Percentiles rank a stretch among this genome's conserved stretches.
Evolutionary conservation across 441 rosid genomes (phyloP).

Genomic region (Euphorbia corollata): DNA sequence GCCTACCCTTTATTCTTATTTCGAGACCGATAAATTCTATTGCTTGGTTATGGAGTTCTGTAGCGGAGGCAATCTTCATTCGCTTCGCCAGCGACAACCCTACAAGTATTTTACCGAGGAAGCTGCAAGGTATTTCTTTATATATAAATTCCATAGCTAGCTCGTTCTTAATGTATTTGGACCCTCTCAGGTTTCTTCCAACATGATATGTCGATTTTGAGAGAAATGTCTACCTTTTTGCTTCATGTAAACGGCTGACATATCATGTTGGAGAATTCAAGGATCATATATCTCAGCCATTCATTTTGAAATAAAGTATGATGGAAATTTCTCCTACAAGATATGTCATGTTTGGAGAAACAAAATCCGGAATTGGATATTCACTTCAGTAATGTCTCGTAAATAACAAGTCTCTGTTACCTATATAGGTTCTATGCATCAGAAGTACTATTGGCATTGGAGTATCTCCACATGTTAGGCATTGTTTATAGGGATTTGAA

Average conservation of each 20-base stretch:
- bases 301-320: neutral
- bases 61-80: slow-evolving; percentile 84
- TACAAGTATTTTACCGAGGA: slow-evolving; percentile 66
- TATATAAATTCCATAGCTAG: neutral
- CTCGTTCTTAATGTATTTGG: neutral
- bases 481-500: slow-evolving; percentile 79
- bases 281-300: neutral
- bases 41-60: slow-evolving; percentile 92
- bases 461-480: slow-evolving; percentile 88
- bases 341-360: neutral
- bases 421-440: slow-evolving; percentile 63
- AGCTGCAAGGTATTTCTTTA: slow-evolving; percentile 46
- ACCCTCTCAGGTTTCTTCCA: neutral
- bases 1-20: slow-evolving; percentile 72
- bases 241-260: neutral
- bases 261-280: neutral
- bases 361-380: neutral
- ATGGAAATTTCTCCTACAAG: neutral
- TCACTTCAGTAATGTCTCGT: neutral
- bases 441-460: slow-evolving; percentile 74
- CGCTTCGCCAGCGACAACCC: slow-evolving; percentile 78
- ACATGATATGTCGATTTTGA: neutral
- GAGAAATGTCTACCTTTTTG: neutral
- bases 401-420: too few species aligned
- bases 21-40: slow-evolving; percentile 70